A percentile compares a stretch with the other conserved stretches of the same genome.
Evolutionary conservation across 2,329 filamentous ascomycete species (phyloP).

Genomic region (Xylaria sp.): DNA sequence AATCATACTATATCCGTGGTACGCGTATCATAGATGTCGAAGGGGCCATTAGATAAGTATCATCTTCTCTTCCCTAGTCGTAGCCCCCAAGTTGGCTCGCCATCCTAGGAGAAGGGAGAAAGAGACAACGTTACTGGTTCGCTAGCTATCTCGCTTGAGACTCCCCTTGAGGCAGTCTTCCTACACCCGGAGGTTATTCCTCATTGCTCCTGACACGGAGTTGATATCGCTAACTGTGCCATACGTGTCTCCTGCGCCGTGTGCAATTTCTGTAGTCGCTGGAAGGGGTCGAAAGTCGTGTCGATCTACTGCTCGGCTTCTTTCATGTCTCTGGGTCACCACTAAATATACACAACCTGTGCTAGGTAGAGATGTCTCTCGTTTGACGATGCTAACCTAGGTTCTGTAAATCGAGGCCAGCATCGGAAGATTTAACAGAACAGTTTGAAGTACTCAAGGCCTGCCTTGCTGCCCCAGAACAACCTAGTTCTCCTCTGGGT

Average conservation of each 20-base stretch:
- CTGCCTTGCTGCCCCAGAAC: neutral
- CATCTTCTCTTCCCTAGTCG: constrained; percentile 9
- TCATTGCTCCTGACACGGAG: constrained; percentile 1
- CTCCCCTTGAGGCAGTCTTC: neutral
- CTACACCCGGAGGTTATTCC: neutral
- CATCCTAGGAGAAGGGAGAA: constrained; percentile 13
- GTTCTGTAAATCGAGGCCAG: constrained; percentile 12
- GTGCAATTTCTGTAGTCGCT: neutral
- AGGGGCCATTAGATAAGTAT: constrained; percentile 2
- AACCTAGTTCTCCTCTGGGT: constrained; percentile 7
- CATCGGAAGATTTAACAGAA: constrained; percentile 30
- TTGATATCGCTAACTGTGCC: neutral
- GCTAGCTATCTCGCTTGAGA: constrained; percentile 15
- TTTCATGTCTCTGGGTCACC: neutral
- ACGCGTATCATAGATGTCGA: neutral
- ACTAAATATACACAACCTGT: constrained; percentile 12
- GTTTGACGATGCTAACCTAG: constrained; percentile 13
- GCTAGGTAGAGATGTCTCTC: constrained; percentile 19
- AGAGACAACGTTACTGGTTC: neutral
- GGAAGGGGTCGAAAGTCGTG: neutral
- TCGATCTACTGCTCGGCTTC: neutral
- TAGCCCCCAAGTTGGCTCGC: constrained; percentile 1
- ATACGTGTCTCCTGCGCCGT: constrained; percentile 1
- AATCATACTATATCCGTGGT: neutral
- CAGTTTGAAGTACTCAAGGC: neutral